Percentiles rank a stretch among this genome's conserved stretches.
Conservation (phyloP, 2,329 filamentous ascomycete genomes). For the Penicillium hordei region DNA sequence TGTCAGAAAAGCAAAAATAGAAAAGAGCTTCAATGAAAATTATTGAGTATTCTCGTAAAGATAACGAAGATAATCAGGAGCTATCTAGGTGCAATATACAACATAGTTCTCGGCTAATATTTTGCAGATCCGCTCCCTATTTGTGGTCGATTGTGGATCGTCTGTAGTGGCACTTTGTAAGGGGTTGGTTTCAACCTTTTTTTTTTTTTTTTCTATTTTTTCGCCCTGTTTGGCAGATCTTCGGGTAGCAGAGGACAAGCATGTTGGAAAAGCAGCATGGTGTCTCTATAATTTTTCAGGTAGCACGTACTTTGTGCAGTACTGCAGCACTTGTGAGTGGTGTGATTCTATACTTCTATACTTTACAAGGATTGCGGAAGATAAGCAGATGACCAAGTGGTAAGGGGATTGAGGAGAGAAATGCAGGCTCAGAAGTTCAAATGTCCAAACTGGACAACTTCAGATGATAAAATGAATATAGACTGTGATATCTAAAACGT, state of each 20-base stretch:
- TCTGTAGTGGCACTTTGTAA: constrained; percentile 51
- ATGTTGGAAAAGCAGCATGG: constrained; percentile 21
- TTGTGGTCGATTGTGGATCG: constrained; percentile 57
- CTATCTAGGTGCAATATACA: not conserved
- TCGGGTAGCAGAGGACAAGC: constrained; percentile 20
- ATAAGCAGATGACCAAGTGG: not conserved
- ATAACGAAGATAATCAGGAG: constrained; percentile 23
- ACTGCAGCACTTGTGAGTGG: constrained; percentile 1
- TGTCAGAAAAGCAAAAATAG: constrained; percentile 14
- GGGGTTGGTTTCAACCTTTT: constrained; percentile 53
- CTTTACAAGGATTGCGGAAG: constrained; percentile 11
- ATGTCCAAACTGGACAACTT: not conserved
- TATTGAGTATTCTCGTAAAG: constrained; percentile 59
- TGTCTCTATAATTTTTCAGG: not conserved
- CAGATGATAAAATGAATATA: not conserved
- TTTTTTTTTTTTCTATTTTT: too few relatives aligned
- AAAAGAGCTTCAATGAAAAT: constrained; percentile 53
- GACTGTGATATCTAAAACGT: not conserved
- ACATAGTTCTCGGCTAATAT: constrained; percentile 1
- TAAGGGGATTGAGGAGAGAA: not conserved
- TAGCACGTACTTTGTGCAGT: constrained; percentile 3
- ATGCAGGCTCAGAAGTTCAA: not conserved
- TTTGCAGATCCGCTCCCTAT: constrained; percentile 48
- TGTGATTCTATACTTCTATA: constrained; percentile 4
- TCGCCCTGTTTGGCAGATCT: constrained; percentile 53